phyloP scores from a whole-genome alignment of 2,329 filamentous ascomycete species.

The Penicillium sp. region DNA sequence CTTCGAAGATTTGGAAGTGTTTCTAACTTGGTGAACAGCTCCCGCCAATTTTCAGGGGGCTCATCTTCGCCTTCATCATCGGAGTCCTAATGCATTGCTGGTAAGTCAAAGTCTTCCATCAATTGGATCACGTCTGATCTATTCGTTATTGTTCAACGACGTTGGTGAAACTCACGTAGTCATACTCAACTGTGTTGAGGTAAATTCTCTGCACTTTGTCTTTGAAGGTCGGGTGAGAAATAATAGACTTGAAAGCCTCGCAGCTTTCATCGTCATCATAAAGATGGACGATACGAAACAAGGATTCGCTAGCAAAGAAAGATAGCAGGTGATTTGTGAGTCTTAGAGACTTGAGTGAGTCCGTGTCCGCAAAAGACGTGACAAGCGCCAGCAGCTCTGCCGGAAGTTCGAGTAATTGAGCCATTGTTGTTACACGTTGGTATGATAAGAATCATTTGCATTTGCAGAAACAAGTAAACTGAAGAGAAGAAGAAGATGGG shows the following conservation, averaged over 20 bases:
- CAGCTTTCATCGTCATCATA: neutral
- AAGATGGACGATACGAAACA: neutral
- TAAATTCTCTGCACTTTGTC: neutral
- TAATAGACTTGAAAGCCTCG: neutral
- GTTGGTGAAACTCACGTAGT: neutral
- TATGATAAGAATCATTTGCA: too few relatives aligned
- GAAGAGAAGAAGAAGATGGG: too few relatives aligned
- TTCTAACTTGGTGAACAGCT: conserved; percentile 3
- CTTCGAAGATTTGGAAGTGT: conserved; percentile 3
- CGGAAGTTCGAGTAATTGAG: neutral
- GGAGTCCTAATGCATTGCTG: neutral
- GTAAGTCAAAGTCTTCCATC: neutral
- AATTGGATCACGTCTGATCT: neutral
- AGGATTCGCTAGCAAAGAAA: neutral
- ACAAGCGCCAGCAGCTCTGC: neutral
- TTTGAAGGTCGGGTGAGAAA: neutral
- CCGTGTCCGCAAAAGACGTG: neutral
- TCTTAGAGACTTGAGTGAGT: neutral
- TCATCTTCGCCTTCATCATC: conserved; percentile 4
- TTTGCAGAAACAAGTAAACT: too few relatives aligned
- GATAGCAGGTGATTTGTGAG: neutral
- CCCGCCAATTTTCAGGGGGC: conserved; percentile 4
- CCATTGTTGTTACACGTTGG: neutral
- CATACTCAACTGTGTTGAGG: neutral
- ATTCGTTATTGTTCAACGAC: too few relatives aligned